phyloP scores from a whole-genome alignment of 345 rosid species.

The Lenwebbia sp. region DNA sequence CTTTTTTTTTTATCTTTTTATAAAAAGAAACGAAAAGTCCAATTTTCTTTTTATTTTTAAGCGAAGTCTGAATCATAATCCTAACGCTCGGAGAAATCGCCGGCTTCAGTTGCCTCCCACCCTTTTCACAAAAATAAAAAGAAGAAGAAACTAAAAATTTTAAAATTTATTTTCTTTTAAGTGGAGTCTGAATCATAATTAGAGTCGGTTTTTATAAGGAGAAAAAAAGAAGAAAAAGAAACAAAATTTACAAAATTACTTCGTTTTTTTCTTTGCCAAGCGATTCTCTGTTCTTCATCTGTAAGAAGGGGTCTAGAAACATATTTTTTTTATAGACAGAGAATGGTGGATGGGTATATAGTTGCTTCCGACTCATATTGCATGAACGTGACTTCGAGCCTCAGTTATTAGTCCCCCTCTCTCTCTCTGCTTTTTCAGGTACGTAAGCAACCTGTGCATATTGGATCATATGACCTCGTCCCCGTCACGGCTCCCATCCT shows the following conservation, averaged over 20 bases:
- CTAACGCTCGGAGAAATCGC: accelerated
- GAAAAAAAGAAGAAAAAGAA: too few species aligned
- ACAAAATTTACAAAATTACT: too few species aligned
- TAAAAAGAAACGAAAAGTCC: too few species aligned
- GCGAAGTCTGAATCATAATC: neutral
- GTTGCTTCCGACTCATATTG: neutral
- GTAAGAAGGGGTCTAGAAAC: neutral
- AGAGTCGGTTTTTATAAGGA: too few species aligned
- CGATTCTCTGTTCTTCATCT: neutral
- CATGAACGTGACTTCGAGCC: neutral
- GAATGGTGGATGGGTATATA: neutral
- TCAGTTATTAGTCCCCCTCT: too few species aligned
- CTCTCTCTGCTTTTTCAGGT: neutral
- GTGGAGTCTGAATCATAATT: neutral
- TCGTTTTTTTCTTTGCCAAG: neutral
- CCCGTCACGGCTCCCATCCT: neutral
- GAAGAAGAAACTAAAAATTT: too few species aligned
- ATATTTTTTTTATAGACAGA: neutral
- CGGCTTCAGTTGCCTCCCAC: accelerated
- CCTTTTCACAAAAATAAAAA: neutral
- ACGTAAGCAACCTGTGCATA: neutral
- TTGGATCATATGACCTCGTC: neutral
- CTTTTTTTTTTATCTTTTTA: too few species aligned
- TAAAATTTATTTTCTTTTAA: neutral
- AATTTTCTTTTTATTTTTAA: too few species aligned